Base-by-base conservation (phyloP, 2,329 filamentous ascomycete genomes). In the Aspergillus pseudoglaucus region DNA sequence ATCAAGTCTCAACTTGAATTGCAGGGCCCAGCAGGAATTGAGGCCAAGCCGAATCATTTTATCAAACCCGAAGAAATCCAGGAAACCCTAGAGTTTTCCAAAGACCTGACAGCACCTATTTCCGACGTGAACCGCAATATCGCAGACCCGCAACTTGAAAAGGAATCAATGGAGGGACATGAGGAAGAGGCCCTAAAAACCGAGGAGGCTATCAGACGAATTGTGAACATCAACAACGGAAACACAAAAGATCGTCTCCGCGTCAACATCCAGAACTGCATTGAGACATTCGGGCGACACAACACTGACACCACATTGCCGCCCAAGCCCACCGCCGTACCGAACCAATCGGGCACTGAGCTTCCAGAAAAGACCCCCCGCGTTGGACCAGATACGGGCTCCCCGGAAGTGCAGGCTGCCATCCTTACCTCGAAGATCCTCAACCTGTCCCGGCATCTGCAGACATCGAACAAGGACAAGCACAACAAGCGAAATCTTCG, bases 381-480 rank as follows among this genome's bases (percentile, higher is more conserved):
- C 27, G 82, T 84, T n/a, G 93, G 93, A 0, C 87, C 86, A 4
- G 93, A 98, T 65, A 98, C 91, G 1, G 93, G 93, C 32, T 95
- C 88, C 59, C 88, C 88, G 6, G 93, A 98, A 72, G 94, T 98
- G n/a, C 93, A 98, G 75, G 89, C 94, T 56, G 90, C 90, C 41
- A 94, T 98, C 59, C 70, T 98, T 66, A 98, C 93, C 3, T 81
- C 89, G 48, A 97, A 96, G 78, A 98, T 98, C 65, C 79, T 88
- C 53, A 83, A 85, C 20, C 68, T 98, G 44, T 84, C 87, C 14
- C 78, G 86, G 57, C 83, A 85, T 55, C 70, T 95, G 45, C 78
- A 85, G 61, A 77, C 74, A 38, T 79, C 82, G 57, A 88, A 86
- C 67, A 89, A 85, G 66, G 93, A 98, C 66, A 95, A 94, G 75